Evolutionary conservation across 2,329 filamentous ascomycete genomes (phyloP), one percentile per base, ranked within the genome.

Genomic region (Pseudogymnoascus sp.): DNA sequence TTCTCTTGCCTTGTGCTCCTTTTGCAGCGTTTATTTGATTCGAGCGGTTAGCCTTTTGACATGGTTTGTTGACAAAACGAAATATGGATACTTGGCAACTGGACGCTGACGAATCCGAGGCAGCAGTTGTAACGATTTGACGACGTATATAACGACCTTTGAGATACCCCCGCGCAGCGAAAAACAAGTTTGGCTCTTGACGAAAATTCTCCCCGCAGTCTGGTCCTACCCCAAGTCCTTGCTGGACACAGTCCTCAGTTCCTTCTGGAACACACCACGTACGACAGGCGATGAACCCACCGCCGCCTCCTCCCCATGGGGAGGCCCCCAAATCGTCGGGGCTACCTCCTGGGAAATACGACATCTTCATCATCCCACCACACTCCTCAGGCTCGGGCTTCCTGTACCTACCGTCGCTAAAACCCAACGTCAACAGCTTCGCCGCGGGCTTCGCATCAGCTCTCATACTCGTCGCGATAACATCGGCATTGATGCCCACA

Each of bases 281-380:
- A 46, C 42, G 42, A 46, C 42, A 26, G 42, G 62, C 63, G 23
- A 71, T 69, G 66, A 68, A 67, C 67, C 81, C 84, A 69, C 88
- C 88, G 33, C 86, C 86, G 66, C 92, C 92, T 67, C 92, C 92
- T 73, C 91, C 91, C 67, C 92, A 96, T 78, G 91, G 92, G 76
- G 82, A 86, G 72, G 88, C 86, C 68, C 89, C 91, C 60, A 88
- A 88, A 74, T 84, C 84, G 19, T 79, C 80, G 26, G 88, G 89
- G 63, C 80, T 97, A 59, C 93, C 93, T 2, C 83, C 89, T 1
- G 93, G 93, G 63, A 96, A 95, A 74, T 97, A 96, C 77, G 93
- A 97, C 79, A 96, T 97, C 73, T 97, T 97, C 78, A 89, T 97
- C 74, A 93, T 97, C 71, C 93, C 93, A 7, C 91, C 93, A 56